Evolutionary conservation across 2,329 filamentous ascomycete genomes (phyloP).

Genomic region (Monosporascus sp.): DNA sequence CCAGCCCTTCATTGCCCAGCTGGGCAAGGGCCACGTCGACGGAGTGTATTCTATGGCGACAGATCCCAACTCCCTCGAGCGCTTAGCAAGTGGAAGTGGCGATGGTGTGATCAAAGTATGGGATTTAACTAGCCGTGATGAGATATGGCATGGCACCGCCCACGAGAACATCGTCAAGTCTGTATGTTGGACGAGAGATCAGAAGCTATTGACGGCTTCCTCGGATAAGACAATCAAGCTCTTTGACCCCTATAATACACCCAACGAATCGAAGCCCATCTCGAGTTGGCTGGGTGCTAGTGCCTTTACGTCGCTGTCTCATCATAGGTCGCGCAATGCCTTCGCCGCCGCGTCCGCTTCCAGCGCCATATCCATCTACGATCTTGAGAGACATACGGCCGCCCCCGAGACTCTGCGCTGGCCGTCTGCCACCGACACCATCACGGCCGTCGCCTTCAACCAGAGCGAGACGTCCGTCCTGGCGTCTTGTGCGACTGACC

Average conservation of each 20-base stretch:
- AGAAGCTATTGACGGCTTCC: slow-evolving; percentile 80
- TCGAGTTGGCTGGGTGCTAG: slow-evolving; percentile 80
- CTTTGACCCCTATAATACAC: slow-evolving; percentile 80
- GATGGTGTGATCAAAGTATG: slow-evolving; percentile 94
- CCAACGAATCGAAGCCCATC: slow-evolving; percentile 62
- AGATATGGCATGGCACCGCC: slow-evolving; percentile 68
- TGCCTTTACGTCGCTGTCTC: slow-evolving; percentile 78
- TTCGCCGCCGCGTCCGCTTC: slow-evolving; percentile 72
- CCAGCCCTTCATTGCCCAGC: slow-evolving; percentile 68
- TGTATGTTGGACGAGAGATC: slow-evolving; percentile 80
- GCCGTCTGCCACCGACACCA: slow-evolving; percentile 86
- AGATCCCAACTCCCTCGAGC: slow-evolving; percentile 67
- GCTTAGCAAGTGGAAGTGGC: slow-evolving; percentile 77
- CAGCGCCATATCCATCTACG: slow-evolving; percentile 79
- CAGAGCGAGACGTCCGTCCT: slow-evolving; percentile 89
- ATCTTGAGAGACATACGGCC: slow-evolving; percentile 73
- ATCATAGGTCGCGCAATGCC: slow-evolving; percentile 71
- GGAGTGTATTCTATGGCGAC: slow-evolving; percentile 80
- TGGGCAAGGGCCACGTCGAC: slow-evolving; percentile 88
- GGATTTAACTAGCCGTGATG: slow-evolving; percentile 69
- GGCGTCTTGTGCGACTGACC: slow-evolving; percentile 78
- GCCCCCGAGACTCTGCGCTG: slow-evolving; percentile 79
- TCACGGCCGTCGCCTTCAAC: slow-evolving; percentile 85
- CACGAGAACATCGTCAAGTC: slow-evolving; percentile 94
- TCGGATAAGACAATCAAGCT: slow-evolving; percentile 84